These are phyloP conservation scores for Cicer yamashitae DNA, from an alignment of 306 rosid species.

Conservation along the genomic window DNA sequence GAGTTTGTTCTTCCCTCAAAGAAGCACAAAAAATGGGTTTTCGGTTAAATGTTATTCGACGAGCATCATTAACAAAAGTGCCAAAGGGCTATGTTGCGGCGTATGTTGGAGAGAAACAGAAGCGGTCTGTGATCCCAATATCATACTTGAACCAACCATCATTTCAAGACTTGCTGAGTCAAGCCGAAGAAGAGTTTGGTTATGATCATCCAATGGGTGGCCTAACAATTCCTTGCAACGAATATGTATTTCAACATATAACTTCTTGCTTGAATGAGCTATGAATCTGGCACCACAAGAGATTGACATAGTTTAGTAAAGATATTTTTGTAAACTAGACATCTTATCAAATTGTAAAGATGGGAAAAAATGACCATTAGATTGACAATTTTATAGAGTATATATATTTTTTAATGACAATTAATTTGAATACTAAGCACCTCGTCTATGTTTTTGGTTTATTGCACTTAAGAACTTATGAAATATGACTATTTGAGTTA, in stretches of 20 bases:
- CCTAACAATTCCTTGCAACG: slow-evolving; percentile 38
- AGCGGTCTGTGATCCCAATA: slow-evolving; percentile 23
- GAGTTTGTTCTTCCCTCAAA: neutral
- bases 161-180: slow-evolving; percentile 26
- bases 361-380: neutral
- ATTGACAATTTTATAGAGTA: neutral
- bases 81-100: slow-evolving; percentile 44
- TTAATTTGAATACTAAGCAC: neutral
- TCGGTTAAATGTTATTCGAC: slow-evolving; percentile 29
- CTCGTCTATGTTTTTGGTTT: neutral
- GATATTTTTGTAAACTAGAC: neutral
- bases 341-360: neutral
- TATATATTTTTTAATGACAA: neutral
- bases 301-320: neutral
- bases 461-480: neutral
- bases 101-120: slow-evolving; percentile 39
- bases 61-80: slow-evolving; percentile 15
- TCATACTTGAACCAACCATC: slow-evolving; percentile 35
- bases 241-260: neutral
- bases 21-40: slow-evolving; percentile 33
- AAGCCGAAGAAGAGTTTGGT: slow-evolving; percentile 22
- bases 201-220: slow-evolving; percentile 42
- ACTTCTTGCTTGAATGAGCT: slow-evolving; percentile 1
- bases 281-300: neutral
- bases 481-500: neutral